Evolutionary conservation across 2,329 filamentous ascomycete species (phyloP).

Genomic region (Grosmannia penicillata): DNA sequence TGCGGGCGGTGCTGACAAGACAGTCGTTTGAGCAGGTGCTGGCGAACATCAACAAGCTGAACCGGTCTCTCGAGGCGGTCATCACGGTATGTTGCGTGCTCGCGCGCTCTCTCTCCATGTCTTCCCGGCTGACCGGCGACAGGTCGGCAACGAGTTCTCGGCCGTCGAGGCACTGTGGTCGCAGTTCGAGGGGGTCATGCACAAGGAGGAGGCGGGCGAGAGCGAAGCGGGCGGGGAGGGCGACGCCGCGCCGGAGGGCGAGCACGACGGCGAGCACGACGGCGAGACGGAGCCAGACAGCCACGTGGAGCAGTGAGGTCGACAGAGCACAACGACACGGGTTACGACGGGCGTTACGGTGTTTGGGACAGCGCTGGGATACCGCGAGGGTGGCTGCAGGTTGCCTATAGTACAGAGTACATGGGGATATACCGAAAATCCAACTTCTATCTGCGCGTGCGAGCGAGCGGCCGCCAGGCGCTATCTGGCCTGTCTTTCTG

Average conservation of each 20-base stretch:
- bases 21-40: slow-evolving; percentile 78
- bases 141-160: slow-evolving; percentile 94
- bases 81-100: slow-evolving; percentile 51
- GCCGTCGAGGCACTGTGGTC: slow-evolving; percentile 95
- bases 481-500: too few relatives aligned
- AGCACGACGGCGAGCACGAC: background rate
- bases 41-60: slow-evolving; percentile 90
- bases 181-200: slow-evolving; percentile 94
- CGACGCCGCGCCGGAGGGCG: background rate
- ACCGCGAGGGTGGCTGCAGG: too few relatives aligned
- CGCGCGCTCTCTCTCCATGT: background rate
- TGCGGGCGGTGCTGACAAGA: background rate
- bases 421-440: too few relatives aligned
- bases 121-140: background rate
- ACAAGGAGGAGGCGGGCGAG: slow-evolving; percentile 27
- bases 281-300: too few relatives aligned
- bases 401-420: too few relatives aligned
- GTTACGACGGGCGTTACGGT: too few relatives aligned
- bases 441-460: too few relatives aligned
- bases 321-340: too few relatives aligned
- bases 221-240: background rate
- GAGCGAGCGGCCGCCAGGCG: too few relatives aligned
- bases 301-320: too few relatives aligned
- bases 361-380: too few relatives aligned
- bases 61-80: slow-evolving; percentile 80